Percentiles rank a stretch among this genome's conserved stretches.
Conservation (phyloP, 345 rosid genomes). For the Hibiscus trionum region DNA sequence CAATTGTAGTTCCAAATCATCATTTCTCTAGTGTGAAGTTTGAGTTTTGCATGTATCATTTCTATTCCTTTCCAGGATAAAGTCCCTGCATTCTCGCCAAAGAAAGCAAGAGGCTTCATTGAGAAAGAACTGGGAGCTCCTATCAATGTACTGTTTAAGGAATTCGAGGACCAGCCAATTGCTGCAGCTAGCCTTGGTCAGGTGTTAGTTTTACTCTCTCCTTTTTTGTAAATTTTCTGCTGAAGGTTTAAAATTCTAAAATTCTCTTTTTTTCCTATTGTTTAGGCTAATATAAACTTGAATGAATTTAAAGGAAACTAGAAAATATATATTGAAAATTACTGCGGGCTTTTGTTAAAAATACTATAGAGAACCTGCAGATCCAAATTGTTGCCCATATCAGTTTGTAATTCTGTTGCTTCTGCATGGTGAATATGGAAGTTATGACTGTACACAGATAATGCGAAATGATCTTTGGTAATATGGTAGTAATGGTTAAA, state of each 20-base stretch:
- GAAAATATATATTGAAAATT: not conserved
- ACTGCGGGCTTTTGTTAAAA: not conserved
- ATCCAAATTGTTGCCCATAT: not conserved
- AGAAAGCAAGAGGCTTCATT: slow-evolving; percentile 65
- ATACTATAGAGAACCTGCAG: not conserved
- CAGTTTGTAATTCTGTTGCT: not conserved
- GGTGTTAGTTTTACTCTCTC: slow-evolving; percentile 46
- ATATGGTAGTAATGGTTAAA: not conserved
- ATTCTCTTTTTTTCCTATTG: too few species aligned
- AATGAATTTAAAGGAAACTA: not conserved
- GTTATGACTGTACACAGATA: not conserved
- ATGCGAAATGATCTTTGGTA: not conserved
- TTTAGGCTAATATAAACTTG: not conserved
- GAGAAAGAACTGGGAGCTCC: slow-evolving; percentile 81
- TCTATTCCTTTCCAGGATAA: slow-evolving; percentile 49
- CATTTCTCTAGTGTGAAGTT: not conserved
- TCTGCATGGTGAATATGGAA: not conserved
- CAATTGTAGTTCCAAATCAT: not conserved
- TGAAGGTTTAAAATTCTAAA: not conserved
- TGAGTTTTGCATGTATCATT: not conserved
- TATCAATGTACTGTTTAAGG: slow-evolving; percentile 52
- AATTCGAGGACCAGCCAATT: slow-evolving; percentile 85
- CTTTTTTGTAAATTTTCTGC: not conserved
- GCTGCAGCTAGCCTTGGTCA: slow-evolving; percentile 99
- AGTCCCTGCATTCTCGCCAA: slow-evolving; percentile 90